These are phyloP conservation scores for Toxicodendron radicans DNA, from an alignment of 345 rosid genomes.

Conservation along the genomic window DNA sequence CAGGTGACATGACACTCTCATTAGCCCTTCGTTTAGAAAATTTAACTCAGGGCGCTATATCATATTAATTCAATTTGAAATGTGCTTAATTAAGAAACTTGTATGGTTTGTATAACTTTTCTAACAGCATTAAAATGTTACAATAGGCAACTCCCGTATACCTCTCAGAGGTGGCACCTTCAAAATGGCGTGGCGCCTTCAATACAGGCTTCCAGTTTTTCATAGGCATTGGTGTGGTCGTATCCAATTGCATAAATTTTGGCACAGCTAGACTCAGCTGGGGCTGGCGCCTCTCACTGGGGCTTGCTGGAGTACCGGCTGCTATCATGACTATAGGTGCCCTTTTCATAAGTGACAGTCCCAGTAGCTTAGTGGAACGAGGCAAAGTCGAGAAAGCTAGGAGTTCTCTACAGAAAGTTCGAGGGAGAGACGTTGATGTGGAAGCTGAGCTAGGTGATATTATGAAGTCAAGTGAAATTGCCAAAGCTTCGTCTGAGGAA, in stretches of 20 bases:
- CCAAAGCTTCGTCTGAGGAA: slow-evolving; percentile 44
- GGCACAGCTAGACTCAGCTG: slow-evolving; percentile 49
- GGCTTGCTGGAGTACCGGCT: slow-evolving; percentile 72
- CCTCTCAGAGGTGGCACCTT: slow-evolving; percentile 80
- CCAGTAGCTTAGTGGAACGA: slow-evolving; percentile 66
- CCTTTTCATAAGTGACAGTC: slow-evolving; percentile 68
- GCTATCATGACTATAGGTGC: slow-evolving; percentile 69
- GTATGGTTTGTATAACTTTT: background rate
- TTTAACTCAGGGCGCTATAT: background rate
- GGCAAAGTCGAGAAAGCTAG: slow-evolving; percentile 61
- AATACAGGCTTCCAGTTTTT: slow-evolving; percentile 78
- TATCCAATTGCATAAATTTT: slow-evolving; percentile 62
- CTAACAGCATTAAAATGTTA: background rate
- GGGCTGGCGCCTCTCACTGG: slow-evolving; percentile 90
- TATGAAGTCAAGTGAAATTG: slow-evolving; percentile 43
- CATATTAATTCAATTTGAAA: background rate
- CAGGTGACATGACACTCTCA: slow-evolving; percentile 39
- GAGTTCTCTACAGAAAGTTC: slow-evolving; percentile 42
- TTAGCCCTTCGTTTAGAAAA: no score
- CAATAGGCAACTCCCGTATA: slow-evolving; percentile 82
- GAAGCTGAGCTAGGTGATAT: slow-evolving; percentile 60
- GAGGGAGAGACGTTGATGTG: slow-evolving; percentile 44
- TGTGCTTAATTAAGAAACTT: background rate
- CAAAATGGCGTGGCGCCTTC: slow-evolving; percentile 91
- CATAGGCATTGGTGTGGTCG: slow-evolving; percentile 67